Evolutionary conservation across 2,329 filamentous ascomycete species (phyloP).

Genomic region (Colletotrichum simmondsii): DNA sequence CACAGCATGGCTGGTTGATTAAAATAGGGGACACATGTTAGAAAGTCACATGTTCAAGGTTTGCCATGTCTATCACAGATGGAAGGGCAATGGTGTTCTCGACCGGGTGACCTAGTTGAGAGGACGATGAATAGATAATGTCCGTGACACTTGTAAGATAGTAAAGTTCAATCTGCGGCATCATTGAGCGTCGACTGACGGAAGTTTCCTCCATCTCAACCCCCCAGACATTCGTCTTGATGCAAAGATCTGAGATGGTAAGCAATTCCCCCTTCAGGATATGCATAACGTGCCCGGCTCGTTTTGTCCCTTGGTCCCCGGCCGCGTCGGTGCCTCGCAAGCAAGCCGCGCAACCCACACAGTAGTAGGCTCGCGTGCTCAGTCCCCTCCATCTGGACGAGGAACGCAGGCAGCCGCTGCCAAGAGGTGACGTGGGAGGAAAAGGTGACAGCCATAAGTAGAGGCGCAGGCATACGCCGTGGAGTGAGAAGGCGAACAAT

Average conservation of each 20-base stretch:
- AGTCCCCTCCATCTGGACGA: not conserved
- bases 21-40: slow-evolving; percentile 4
- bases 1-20: not conserved
- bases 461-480: not conserved
- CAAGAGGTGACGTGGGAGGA: not conserved
- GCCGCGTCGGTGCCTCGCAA: slow-evolving; percentile 7
- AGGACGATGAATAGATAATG: not conserved
- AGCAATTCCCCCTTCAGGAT: not conserved
- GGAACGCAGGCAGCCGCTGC: not conserved
- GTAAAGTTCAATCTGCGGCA: not conserved
- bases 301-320: not conserved
- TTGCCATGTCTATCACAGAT: not conserved
- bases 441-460: not conserved
- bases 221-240: not conserved
- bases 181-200: not conserved
- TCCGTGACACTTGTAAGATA: not conserved
- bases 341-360: not conserved
- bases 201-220: slow-evolving; percentile 17
- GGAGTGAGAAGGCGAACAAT: too few species aligned
- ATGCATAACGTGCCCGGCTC: slow-evolving; percentile 15
- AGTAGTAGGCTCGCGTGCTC: slow-evolving; percentile 17
- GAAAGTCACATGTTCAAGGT: not conserved
- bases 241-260: not conserved
- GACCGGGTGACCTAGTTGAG: not conserved
- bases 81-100: not conserved